Evolutionary conservation across 768 basidiomycete genomes (phyloP), one percentile per base, ranked within the genome.

Genomic region (Lactarius pseudohatsudake): DNA sequence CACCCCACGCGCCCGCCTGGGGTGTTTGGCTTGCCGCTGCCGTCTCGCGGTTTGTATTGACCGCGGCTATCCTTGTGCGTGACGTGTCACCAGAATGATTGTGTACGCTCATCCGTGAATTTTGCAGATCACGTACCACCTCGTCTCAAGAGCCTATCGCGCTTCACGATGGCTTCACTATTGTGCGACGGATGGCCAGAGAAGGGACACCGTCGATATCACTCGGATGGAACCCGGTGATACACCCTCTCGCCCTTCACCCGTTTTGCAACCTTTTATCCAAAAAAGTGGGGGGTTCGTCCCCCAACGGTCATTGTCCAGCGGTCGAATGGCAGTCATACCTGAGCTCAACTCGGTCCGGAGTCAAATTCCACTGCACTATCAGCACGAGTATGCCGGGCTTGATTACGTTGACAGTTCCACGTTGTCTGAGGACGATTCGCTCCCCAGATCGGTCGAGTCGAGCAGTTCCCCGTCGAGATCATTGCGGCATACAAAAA

Each of bases 21-120:
- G 76, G 78, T 1, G 75, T 77, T 9, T 91, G 88, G 89, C 72
- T 88, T 26, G 76, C 77, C 50, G 78, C 86, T 10, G 79, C 86
- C 0, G 69, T 82, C 57, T 62, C 85, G 58, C 85, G 90, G 47
- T 74, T 89, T 38, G 71, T 80, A 11, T 57, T 89, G 28, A 90
- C 89, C 1, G 65, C 78, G 47, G 66, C 76, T 32, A 70, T 86
- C 58, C 74, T 85, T 62, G 90, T 91, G 72, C 74, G 89, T 81
- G 11, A 64, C 38, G 22, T 43, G 38, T 13, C 56, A 6, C 16
- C 15, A 5, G 15, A 40, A 28, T 30, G 54, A 26, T 47, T 54
- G 56, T 8, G 7, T 36, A 57, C 28, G 28, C 34, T 64, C 26
- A 64, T 53, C 7, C 18, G 8, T 38, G 59, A 18, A 13, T 28